Percentiles rank a stretch among this genome's conserved stretches.
Evolutionary conservation across 176 grass and related monocot species (phyloP).

Genomic region (Coix lacrymajobi): DNA sequence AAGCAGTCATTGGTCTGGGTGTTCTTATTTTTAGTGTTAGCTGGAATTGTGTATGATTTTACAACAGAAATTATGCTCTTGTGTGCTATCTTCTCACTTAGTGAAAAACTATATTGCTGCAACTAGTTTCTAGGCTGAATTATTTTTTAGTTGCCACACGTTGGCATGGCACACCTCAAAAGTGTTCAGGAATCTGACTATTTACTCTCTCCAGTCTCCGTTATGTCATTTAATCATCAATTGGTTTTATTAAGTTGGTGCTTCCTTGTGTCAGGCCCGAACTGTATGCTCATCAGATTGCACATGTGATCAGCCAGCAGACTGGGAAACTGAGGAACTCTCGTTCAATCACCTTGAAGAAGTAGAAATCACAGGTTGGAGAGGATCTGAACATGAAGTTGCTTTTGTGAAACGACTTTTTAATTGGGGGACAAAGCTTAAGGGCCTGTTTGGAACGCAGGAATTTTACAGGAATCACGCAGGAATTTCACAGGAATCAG

Average conservation of each 20-base stretch:
- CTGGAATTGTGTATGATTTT: background rate
- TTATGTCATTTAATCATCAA: background rate
- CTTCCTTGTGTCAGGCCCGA: background rate
- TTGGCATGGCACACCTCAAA: background rate
- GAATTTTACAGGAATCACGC: too few relatives aligned
- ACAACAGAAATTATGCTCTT: background rate
- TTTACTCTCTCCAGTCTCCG: too few relatives aligned
- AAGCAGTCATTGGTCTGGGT: background rate
- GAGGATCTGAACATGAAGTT: slow-evolving; percentile 4
- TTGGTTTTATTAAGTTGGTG: background rate
- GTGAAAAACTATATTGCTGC: too few relatives aligned
- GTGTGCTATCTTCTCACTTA: too few relatives aligned
- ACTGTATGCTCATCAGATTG: background rate
- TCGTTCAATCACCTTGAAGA: background rate
- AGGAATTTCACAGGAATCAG: too few relatives aligned
- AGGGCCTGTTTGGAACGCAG: too few relatives aligned
- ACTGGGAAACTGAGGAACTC: background rate
- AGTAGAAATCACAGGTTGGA: background rate
- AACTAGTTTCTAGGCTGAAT: background rate
- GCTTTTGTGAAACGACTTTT: slow-evolving; percentile 9
- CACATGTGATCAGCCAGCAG: slow-evolving; percentile 1
- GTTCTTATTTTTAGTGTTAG: background rate
- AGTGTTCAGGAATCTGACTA: background rate
- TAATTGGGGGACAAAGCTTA: background rate
- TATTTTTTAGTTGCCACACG: background rate